These are phyloP conservation scores for Cladophialophora psammophila DNA, from an alignment of 2,329 filamentous ascomycete species.

Conservation along the genomic window DNA sequence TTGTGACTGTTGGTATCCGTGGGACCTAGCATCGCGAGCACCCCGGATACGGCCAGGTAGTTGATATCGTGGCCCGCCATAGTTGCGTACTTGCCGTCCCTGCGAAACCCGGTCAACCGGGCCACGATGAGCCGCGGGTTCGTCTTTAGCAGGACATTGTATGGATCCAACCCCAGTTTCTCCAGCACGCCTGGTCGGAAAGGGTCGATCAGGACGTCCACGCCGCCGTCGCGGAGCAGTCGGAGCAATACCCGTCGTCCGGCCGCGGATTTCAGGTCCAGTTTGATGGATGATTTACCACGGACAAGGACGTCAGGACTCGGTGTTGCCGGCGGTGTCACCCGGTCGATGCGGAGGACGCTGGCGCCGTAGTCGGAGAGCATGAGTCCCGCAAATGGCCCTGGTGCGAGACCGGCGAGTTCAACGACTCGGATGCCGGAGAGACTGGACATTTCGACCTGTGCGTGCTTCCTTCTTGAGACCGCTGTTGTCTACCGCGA, in stretches of 20 bases:
- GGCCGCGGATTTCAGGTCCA: conserved; percentile 78
- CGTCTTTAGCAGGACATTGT: conserved; percentile 65
- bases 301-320: conserved; percentile 78
- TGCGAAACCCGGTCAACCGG: conserved; percentile 87
- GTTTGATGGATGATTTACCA: conserved; percentile 76
- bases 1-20: conserved; percentile 53
- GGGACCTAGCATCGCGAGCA: conserved; percentile 74
- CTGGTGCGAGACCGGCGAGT: conserved; percentile 71
- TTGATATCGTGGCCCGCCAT: conserved; percentile 99
- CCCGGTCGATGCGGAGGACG: conserved; percentile 83
- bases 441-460: conserved; percentile 44
- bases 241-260: conserved; percentile 72
- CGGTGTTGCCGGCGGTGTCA: conserved; percentile 45
- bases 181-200: conserved; percentile 92
- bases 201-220: conserved; percentile 91
- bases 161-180: conserved; percentile 77
- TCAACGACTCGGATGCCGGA: conserved; percentile 69
- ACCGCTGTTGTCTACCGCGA: too few species aligned
- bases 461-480: too few species aligned
- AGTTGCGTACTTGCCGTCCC: conserved; percentile 80
- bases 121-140: conserved; percentile 83
- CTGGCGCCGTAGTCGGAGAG: conserved; percentile 88
- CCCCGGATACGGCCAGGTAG: conserved; percentile 87
- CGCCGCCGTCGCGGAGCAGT: conserved; percentile 71
- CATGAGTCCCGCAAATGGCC: conserved; percentile 85